Evolutionary conservation across 78 protist genomes (phyloP).

Genomic region (Chrysochromulina parva): DNA sequence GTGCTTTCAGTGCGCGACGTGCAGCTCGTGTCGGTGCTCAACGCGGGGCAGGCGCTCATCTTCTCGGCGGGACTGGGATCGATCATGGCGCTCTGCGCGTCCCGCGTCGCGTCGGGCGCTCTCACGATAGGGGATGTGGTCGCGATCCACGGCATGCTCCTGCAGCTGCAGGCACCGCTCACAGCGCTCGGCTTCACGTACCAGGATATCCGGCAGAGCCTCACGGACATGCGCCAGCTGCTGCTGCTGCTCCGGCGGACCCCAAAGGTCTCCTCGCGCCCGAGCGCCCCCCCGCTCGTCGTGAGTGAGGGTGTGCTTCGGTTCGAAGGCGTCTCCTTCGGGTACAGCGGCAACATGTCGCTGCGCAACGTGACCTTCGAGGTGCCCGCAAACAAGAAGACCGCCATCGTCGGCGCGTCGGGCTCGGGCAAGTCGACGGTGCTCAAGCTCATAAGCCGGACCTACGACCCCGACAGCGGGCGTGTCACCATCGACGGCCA

Average conservation of each 20-base stretch:
- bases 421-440: constrained; percentile 38
- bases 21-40: background rate
- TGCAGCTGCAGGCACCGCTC: background rate
- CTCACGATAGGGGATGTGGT: background rate
- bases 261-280: too few relatives aligned
- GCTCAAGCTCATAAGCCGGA: constrained; percentile 14
- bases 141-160: constrained; percentile 7
- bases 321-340: constrained; percentile 6
- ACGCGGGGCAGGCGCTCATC: background rate
- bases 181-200: background rate
- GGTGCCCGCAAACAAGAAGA: background rate
- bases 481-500: constrained; percentile 16
- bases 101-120: background rate
- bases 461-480: constrained; percentile 19
- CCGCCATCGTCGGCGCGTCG: constrained; percentile 40
- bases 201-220: background rate
- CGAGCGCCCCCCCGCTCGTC: background rate
- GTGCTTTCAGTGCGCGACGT: background rate
- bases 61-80: background rate
- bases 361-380: constrained; percentile 10
- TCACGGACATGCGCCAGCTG: background rate
- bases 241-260: background rate
- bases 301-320: too few relatives aligned
- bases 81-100: background rate
- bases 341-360: background rate